Percentiles rank a stretch among this genome's conserved stretches.
Conservation (phyloP, 1,139 yeast genomes). For the Pichia cactophila region DNA sequence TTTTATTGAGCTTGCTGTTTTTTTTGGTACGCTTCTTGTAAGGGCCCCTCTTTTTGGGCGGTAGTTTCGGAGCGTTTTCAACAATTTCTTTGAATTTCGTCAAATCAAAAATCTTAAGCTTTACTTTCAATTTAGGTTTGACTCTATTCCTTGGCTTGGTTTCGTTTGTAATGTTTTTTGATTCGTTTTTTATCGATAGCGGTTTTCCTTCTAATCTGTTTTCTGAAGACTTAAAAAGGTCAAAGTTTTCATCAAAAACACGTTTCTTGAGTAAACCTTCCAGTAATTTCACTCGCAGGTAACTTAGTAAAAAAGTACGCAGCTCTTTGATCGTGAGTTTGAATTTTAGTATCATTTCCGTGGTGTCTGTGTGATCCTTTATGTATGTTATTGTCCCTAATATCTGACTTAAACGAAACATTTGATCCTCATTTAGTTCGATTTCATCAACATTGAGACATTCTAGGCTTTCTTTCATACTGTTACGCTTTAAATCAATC, state of each 20-base stretch:
- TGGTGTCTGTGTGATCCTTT: conserved; percentile 30
- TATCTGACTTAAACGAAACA: conserved; percentile 24
- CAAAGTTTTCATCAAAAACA: background rate
- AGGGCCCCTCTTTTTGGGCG: background rate
- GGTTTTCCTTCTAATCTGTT: background rate
- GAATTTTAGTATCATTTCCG: conserved; percentile 36
- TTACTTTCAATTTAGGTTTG: background rate
- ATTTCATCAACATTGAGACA: conserved; percentile 10
- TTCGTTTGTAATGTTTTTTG: background rate
- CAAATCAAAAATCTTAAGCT: background rate
- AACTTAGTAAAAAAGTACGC: conserved; percentile 32
- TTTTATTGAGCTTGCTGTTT: background rate
- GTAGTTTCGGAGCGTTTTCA: background rate
- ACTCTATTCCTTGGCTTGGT: background rate
- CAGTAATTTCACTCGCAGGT: conserved; percentile 25
- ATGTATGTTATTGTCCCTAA: conserved; percentile 36
- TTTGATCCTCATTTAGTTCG: conserved; percentile 8
- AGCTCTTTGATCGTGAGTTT: conserved; percentile 39
- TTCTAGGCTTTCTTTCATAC: conserved; percentile 7
- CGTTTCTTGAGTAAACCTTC: conserved; percentile 22
- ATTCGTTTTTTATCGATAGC: too few relatives aligned
- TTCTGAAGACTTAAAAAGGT: background rate
- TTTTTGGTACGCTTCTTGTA: background rate
- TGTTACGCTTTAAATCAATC: conserved; percentile 11
- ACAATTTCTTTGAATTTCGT: background rate